Conservation (phyloP, 805 yeast genomes). For the Saccharomycopsis malanga region DNA sequence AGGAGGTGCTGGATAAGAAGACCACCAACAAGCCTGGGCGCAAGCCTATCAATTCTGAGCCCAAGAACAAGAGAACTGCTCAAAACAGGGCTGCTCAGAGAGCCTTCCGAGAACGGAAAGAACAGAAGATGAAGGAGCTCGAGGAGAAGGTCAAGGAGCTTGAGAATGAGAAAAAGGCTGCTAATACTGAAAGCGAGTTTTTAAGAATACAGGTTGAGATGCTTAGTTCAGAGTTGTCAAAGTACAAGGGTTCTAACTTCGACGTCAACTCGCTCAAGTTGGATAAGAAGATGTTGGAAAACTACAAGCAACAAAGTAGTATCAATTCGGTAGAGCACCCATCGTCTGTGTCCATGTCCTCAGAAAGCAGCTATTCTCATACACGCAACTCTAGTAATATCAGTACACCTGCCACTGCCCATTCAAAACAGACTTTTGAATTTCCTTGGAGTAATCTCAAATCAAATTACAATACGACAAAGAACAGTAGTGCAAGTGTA, state of each 20-base stretch:
- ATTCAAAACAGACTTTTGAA: constrained; percentile 18
- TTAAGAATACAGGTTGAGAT: constrained; percentile 70
- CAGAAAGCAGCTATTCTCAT: not conserved
- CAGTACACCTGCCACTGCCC: not conserved
- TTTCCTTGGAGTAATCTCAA: constrained; percentile 19
- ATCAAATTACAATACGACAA: not conserved
- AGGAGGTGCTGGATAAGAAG: constrained; percentile 25
- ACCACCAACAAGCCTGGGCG: constrained; percentile 59
- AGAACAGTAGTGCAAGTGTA: constrained; percentile 3
- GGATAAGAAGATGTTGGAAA: constrained; percentile 17
- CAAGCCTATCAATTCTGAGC: constrained; percentile 68
- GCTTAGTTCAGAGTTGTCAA: constrained; percentile 62
- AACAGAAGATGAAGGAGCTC: constrained; percentile 73
- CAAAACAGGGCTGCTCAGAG: constrained; percentile 98
- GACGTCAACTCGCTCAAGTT: not conserved
- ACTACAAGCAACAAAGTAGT: not conserved
- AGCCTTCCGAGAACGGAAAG: constrained; percentile 93
- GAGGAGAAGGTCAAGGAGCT: constrained; percentile 69
- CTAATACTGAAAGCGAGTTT: constrained; percentile 64
- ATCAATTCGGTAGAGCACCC: too few relatives aligned
- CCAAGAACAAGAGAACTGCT: constrained; percentile 85
- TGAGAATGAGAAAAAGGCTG: constrained; percentile 65
- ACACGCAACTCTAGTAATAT: constrained; percentile 10
- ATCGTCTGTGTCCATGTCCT: too few relatives aligned
- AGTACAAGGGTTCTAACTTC: constrained; percentile 38